Conservation (phyloP, 1,284 basidiomycete species). For the Ustilago lituana region DNA sequence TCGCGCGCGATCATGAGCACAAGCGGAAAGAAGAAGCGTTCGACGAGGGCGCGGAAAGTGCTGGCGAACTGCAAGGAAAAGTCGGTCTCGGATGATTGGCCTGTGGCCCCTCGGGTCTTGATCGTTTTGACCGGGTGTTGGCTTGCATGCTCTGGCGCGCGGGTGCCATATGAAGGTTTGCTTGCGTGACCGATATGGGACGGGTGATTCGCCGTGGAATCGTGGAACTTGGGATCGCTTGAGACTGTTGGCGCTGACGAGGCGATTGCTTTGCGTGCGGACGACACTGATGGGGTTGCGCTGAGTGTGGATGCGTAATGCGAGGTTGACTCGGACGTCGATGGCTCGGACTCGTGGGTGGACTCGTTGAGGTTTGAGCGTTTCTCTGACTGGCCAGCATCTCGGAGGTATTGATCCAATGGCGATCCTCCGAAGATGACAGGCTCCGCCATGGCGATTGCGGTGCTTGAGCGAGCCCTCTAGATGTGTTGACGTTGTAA, state of each 20-base stretch:
- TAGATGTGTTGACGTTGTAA: too few relatives aligned
- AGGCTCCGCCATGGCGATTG: slow-evolving; percentile 45
- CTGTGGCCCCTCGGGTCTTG: too few relatives aligned
- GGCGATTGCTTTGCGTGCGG: background rate
- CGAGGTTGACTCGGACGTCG: slow-evolving; percentile 1
- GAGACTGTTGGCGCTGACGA: background rate
- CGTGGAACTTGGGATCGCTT: background rate
- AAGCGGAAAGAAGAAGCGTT: slow-evolving; percentile 8
- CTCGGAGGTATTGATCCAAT: slow-evolving; percentile 41
- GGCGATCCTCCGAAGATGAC: slow-evolving; percentile 52
- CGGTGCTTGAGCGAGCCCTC: too few relatives aligned
- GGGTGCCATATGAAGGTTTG: background rate
- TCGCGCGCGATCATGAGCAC: slow-evolving; percentile 9
- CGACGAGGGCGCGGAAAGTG: background rate
- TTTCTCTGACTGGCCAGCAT: slow-evolving; percentile 8
- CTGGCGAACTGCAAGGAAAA: slow-evolving; percentile 1
- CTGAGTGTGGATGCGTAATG: background rate
- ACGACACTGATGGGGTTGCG: slow-evolving; percentile 1
- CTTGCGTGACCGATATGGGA: background rate
- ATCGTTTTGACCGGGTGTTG: too few relatives aligned
- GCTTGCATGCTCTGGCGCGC: too few relatives aligned
- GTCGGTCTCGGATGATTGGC: background rate
- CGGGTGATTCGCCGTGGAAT: background rate
- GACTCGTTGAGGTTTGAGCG: background rate
- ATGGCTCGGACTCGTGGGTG: background rate